These are phyloP conservation scores for Pichia membranifaciens DNA, from an alignment of 805 yeast species.

Conservation along the genomic window DNA sequence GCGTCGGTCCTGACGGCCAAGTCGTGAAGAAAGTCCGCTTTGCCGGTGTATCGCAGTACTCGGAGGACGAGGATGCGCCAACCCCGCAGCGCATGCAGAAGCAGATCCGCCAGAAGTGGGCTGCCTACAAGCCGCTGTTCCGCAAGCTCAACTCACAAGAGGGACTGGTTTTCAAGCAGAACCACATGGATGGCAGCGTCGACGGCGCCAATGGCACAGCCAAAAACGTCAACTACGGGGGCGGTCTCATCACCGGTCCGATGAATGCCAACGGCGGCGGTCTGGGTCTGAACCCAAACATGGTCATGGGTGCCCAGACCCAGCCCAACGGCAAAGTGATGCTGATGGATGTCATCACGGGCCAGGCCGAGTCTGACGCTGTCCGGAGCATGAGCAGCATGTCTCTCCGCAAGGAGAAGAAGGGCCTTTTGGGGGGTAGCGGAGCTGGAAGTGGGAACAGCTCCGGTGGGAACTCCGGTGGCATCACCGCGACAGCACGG, in stretches of 20 bases:
- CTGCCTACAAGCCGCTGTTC: conserved; percentile 28
- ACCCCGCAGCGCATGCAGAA: conserved; percentile 33
- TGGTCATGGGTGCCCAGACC: conserved; percentile 11
- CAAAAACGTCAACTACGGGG: conserved; percentile 5
- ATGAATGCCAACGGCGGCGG: conserved; percentile 5
- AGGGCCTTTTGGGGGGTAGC: neutral
- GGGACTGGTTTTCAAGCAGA: conserved; percentile 32
- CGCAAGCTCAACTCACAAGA: conserved; percentile 32
- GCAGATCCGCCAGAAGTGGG: conserved; percentile 32
- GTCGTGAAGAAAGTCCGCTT: conserved; percentile 43
- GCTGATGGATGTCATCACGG: conserved; percentile 25
- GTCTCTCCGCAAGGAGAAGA: conserved; percentile 1
- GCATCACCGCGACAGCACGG: conserved; percentile 5
- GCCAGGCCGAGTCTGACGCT: neutral
- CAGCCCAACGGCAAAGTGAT: conserved; percentile 26
- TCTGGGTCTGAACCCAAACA: conserved; percentile 3
- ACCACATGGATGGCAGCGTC: conserved; percentile 14
- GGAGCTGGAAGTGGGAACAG: neutral
- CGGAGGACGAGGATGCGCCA: conserved; percentile 52
- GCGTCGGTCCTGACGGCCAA: conserved; percentile 17
- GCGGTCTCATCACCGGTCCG: conserved; percentile 5
- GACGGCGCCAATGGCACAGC: conserved; percentile 12
- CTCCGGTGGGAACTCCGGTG: neutral
- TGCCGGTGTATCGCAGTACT: conserved; percentile 45
- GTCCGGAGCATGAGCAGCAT: neutral